Evolutionary conservation across 768 basidiomycete species (phyloP), one percentile per base, ranked within the genome.

Genomic region (Pleurotus citrinopileatus): DNA sequence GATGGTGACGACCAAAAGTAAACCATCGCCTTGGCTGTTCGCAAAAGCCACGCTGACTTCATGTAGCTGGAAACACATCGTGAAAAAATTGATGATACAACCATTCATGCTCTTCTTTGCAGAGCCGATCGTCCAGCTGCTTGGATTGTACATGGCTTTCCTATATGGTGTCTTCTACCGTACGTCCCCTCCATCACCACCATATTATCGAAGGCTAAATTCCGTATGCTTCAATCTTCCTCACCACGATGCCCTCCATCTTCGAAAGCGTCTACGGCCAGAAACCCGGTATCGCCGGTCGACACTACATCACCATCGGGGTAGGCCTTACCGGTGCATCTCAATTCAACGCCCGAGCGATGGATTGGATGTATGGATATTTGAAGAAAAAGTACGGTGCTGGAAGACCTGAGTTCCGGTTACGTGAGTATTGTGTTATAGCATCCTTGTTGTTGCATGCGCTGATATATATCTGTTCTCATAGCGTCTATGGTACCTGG

Each of bases 271-370:
- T 75, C 0, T 92, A 91, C 60, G 66, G 75, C 32, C 67, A 88
- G 63, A 56, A 63, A 0, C 65, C 77, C 8, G 85, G 87, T 3
- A 82, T 86, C 45, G 74, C 81, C 0, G 85, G 87, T 0, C 65
- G 91, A 26, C 74, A 91, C 60, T 94, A 90, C 59, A 71, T 91
- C 54, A 79, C 89, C 0, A 74, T 91, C 4, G 89, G 88, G 0
- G 17, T 87, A 1, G 89, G 89, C 2, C 68, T 89, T 13, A 61
- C 73, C 0, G 57, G 69, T 2, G 77, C 79, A 0, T 79, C 83
- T 1, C 78, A 82, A 61, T 12, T 78, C 9, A 86, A 83, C 54
- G 84, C 83, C 0, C 70, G 76, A 6, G 59, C 72, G 6, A 67
- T 89, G 65, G 89, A 91, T 63, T 65, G 61, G 40, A 61, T 84